phyloP scores from a whole-genome alignment of 1,284 basidiomycete genomes.

The Malassezia equina region DNA sequence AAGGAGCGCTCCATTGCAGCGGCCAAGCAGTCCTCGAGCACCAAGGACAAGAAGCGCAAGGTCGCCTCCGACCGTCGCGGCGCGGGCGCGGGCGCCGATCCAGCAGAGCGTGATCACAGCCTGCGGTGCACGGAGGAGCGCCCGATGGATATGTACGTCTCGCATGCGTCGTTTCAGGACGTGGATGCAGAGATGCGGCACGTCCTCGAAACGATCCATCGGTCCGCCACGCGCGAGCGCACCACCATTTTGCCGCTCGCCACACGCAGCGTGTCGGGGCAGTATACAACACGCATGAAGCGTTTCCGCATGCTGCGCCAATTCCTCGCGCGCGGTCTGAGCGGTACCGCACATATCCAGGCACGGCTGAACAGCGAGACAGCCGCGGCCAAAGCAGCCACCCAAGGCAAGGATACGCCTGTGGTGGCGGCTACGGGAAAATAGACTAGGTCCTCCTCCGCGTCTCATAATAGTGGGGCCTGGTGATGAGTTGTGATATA shows the following conservation, averaged over 20 bases:
- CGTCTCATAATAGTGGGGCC: slow-evolving; percentile 17
- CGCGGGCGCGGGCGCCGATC: not conserved
- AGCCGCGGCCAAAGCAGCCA: not conserved
- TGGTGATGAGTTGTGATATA: not conserved
- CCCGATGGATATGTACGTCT: slow-evolving; percentile 28
- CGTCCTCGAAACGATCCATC: slow-evolving; percentile 26
- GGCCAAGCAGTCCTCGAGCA: slow-evolving; percentile 26
- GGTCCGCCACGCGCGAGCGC: slow-evolving; percentile 24
- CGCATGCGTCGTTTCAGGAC: slow-evolving; percentile 31
- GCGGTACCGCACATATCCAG: slow-evolving; percentile 15
- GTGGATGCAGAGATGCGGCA: slow-evolving; percentile 32
- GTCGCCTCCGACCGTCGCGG: not conserved
- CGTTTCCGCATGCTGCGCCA: slow-evolving; percentile 33
- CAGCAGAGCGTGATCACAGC: not conserved
- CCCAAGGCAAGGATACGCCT: not conserved
- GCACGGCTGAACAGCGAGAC: not conserved
- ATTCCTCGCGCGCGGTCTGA: slow-evolving; percentile 29
- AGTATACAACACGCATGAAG: slow-evolving; percentile 29
- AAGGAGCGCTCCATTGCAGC: slow-evolving; percentile 42
- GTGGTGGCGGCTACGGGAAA: not conserved
- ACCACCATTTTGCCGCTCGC: slow-evolving; percentile 35
- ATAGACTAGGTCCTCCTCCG: not conserved
- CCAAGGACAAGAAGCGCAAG: slow-evolving; percentile 41
- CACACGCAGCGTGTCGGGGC: slow-evolving; percentile 27
- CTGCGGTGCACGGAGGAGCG: slow-evolving; percentile 15